Evolutionary conservation across 1,284 basidiomycete genomes (phyloP).

Genomic region (Rhizopogon parksii): DNA sequence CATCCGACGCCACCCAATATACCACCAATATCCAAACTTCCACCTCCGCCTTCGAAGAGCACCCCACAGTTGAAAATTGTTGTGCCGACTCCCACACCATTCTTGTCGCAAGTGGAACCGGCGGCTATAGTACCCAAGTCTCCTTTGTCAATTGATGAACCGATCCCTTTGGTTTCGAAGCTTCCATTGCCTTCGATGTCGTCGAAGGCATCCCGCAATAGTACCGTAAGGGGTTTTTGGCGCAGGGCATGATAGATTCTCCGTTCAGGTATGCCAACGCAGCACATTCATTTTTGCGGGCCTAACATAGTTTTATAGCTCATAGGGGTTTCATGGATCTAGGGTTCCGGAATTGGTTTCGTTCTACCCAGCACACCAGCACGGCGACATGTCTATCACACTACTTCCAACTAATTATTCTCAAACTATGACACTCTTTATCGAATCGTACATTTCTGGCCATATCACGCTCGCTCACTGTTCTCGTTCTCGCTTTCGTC

Average conservation of each 20-base stretch:
- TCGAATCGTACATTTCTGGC: not conserved
- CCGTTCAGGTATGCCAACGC: slow-evolving; percentile 8
- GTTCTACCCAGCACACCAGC: slow-evolving; percentile 3
- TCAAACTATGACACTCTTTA: slow-evolving; percentile 2
- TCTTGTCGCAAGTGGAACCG: slow-evolving; percentile 6
- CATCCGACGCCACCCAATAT: not conserved
- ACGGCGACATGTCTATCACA: not conserved
- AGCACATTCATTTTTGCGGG: slow-evolving; percentile 1
- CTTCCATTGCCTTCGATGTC: slow-evolving; percentile 9
- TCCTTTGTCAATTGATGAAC: slow-evolving; percentile 15
- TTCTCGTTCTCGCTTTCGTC: slow-evolving; percentile 1
- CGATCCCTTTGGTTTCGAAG: not conserved
- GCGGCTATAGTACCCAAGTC: slow-evolving; percentile 15
- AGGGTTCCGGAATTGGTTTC: not conserved
- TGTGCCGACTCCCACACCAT: slow-evolving; percentile 3
- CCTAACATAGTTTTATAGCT: slow-evolving; percentile 4
- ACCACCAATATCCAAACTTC: slow-evolving; percentile 17
- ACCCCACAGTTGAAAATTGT: slow-evolving; percentile 10
- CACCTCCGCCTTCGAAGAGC: slow-evolving; percentile 14
- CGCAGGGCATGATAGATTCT: slow-evolving; percentile 16
- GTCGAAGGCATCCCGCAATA: slow-evolving; percentile 17
- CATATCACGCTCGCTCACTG: slow-evolving; percentile 10
- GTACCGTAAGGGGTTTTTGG: slow-evolving; percentile 29
- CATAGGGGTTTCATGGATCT: slow-evolving; percentile 2
- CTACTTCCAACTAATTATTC: not conserved